These are phyloP conservation scores for Martiniozyma abietophila DNA, from an alignment of 805 yeast species.

Conservation along the genomic window DNA sequence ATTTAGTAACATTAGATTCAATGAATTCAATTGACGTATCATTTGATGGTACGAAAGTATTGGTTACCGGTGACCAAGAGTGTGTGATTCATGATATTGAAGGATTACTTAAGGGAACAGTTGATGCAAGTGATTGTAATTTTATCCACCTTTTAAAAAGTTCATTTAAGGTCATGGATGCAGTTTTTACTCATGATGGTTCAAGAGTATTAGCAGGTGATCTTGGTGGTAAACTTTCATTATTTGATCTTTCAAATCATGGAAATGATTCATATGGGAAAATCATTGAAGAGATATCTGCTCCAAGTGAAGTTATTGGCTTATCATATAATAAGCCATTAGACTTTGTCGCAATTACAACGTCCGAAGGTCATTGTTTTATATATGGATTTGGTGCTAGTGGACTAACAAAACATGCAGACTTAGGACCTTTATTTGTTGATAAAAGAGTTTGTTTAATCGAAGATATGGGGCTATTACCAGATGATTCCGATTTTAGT, in stretches of 20 bases:
- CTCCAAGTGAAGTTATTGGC: constrained; percentile 47
- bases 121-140: constrained; percentile 1
- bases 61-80: constrained; percentile 32
- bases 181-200: constrained; percentile 52
- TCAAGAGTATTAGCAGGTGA: constrained; percentile 54
- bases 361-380: constrained; percentile 49
- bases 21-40: constrained; percentile 33
- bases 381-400: constrained; percentile 44
- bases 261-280: constrained; percentile 23
- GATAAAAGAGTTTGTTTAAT: constrained; percentile 21
- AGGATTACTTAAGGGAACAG: constrained; percentile 2
- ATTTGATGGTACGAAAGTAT: constrained; percentile 14
- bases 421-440: constrained; percentile 33
- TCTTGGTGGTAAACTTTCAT: constrained; percentile 47
- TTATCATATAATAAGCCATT: constrained; percentile 48
- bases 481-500: constrained; percentile 30
- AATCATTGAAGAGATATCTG: constrained; percentile 27
- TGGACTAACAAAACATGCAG: constrained; percentile 44
- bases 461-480: constrained; percentile 11
- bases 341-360: constrained; percentile 48
- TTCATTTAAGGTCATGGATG: constrained; percentile 33
- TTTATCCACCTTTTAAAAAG: constrained; percentile 9
- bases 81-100: constrained; percentile 32
- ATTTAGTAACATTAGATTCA: constrained; percentile 34
- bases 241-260: constrained; percentile 35